These are phyloP conservation scores for Podospora pseudoanserina DNA, from an alignment of 495 filamentous ascomycete species.

Conservation along the genomic window DNA sequence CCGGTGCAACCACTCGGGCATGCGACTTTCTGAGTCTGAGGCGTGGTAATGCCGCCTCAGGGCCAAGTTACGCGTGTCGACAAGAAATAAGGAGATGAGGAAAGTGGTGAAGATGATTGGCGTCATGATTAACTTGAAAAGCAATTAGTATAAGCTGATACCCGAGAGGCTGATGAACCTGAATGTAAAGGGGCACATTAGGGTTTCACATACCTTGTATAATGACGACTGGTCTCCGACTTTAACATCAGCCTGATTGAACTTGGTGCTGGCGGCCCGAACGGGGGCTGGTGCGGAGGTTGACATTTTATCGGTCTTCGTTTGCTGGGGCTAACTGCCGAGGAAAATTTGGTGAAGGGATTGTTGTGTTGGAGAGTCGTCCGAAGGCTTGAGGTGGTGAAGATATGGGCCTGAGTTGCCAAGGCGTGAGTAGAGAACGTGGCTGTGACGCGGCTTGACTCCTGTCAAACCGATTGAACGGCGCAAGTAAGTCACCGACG, in stretches of 20 bases:
- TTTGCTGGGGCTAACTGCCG: background rate
- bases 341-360: background rate
- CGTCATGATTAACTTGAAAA: conserved; percentile 42
- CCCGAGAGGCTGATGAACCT: background rate
- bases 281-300: background rate
- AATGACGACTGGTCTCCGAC: conserved; percentile 26
- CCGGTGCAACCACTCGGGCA: conserved; percentile 41
- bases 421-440: background rate
- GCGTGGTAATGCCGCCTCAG: conserved; percentile 39
- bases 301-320: background rate
- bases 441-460: background rate
- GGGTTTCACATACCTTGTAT: conserved; percentile 32
- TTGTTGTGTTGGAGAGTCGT: background rate
- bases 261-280: background rate
- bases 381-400: background rate
- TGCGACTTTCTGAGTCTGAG: conserved; percentile 22
- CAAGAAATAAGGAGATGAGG: conserved; percentile 47
- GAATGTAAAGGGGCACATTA: background rate
- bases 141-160: conserved; percentile 3
- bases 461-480: background rate
- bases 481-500: too few relatives aligned
- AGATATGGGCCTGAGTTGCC: background rate
- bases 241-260: conserved; percentile 25
- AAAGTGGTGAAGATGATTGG: conserved; percentile 51
- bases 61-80: conserved; percentile 44